phyloP scores from a whole-genome alignment of 2,329 filamentous ascomycete genomes.

The Aspergillus pseudotamarii region DNA sequence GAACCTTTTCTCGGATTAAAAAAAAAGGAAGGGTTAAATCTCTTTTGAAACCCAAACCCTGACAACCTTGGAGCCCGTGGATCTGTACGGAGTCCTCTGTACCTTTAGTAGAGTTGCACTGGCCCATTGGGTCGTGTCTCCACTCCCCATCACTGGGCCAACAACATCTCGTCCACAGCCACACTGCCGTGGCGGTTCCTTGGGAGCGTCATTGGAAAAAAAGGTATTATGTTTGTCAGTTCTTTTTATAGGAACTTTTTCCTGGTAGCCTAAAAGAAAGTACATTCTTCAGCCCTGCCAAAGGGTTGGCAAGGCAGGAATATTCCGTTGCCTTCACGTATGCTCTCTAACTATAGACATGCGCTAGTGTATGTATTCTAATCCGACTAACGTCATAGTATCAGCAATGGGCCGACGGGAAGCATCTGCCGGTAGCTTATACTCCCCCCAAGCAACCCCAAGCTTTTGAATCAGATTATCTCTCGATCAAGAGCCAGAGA shows the following conservation, averaged over 20 bases:
- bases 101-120: background rate
- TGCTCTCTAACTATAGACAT: background rate
- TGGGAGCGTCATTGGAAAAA: background rate
- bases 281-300: background rate
- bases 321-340: background rate
- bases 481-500: no score
- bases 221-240: background rate
- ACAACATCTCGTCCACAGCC: constrained; percentile 18
- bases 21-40: background rate
- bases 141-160: constrained; percentile 24
- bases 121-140: constrained; percentile 15
- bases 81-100: no score
- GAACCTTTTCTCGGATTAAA: background rate
- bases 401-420: background rate
- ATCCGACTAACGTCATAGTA: background rate
- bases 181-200: constrained; percentile 15
- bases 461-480: background rate
- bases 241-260: constrained; percentile 16
- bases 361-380: background rate
- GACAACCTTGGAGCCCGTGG: constrained; percentile 4
- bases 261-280: background rate
- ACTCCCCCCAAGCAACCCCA: background rate
- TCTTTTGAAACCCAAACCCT: constrained; percentile 9
- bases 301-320: background rate
- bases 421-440: background rate